A percentile compares a stretch with the other conserved stretches of the same genome.
These are phyloP conservation scores for Termitomyces sp. DNA, from an alignment of 768 basidiomycete genomes.

Conservation along the genomic window DNA sequence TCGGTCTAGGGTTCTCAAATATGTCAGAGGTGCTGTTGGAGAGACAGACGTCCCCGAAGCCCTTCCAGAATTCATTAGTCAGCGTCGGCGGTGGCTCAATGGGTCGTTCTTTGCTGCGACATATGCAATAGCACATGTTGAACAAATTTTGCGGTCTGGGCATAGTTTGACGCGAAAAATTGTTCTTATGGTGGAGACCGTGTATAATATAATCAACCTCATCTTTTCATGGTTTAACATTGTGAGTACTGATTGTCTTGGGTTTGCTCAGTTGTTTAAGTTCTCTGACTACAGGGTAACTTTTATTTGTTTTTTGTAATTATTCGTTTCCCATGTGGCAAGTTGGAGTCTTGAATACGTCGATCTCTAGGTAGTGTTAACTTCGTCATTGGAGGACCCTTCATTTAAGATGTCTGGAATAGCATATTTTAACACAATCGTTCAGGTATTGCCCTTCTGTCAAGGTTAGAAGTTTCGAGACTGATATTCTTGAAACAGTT, in stretches of 20 bases:
- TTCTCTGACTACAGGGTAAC: constrained; percentile 57
- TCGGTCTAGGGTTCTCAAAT: constrained; percentile 80
- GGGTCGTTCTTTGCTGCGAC: constrained; percentile 95
- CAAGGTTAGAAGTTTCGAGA: not conserved
- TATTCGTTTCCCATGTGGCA: not conserved
- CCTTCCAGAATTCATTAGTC: constrained; percentile 89
- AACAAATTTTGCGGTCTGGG: constrained; percentile 74
- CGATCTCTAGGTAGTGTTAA: constrained; percentile 65
- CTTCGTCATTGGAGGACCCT: constrained; percentile 77
- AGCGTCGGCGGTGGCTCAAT: constrained; percentile 84
- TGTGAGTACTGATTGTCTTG: constrained; percentile 36
- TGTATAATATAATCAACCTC: constrained; percentile 84
- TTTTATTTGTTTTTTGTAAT: constrained; percentile 92
- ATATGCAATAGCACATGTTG: constrained; percentile 86
- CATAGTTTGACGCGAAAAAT: constrained; percentile 76
- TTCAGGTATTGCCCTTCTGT: constrained; percentile 46
- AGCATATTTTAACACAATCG: constrained; percentile 65
- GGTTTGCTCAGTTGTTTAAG: not conserved
- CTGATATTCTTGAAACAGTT: constrained; percentile 42
- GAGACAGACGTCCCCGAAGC: constrained; percentile 94
- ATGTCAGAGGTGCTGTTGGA: constrained; percentile 89
- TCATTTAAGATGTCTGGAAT: constrained; percentile 62
- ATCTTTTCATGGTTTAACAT: constrained; percentile 93
- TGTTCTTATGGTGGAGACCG: constrained; percentile 70
- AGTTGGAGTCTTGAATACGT: not conserved